These are phyloP conservation scores for Sugiyamaella xylanicola DNA, from an alignment of 1,139 yeast species.

Conservation along the genomic window DNA sequence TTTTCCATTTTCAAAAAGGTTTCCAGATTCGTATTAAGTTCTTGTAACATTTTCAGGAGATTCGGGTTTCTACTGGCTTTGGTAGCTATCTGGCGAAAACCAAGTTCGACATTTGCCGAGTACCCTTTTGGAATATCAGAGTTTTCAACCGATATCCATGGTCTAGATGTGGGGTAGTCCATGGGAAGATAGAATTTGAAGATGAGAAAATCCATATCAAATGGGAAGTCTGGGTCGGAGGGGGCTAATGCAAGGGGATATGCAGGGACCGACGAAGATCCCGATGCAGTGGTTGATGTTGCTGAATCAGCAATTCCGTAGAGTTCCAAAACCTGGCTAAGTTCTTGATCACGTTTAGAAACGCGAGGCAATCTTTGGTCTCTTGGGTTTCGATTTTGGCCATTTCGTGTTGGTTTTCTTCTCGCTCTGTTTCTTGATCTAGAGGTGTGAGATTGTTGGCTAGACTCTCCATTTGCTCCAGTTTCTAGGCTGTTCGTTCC, in stretches of 20 bases:
- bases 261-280: background rate
- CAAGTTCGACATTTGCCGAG: slow-evolving; percentile 65
- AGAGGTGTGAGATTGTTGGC: too few relatives aligned
- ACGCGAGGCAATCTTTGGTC: background rate
- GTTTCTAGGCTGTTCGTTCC: too few relatives aligned
- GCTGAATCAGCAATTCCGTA: slow-evolving; percentile 17
- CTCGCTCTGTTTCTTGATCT: too few relatives aligned
- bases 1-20: slow-evolving; percentile 59
- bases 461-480: too few relatives aligned
- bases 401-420: too few relatives aligned
- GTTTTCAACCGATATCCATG: slow-evolving; percentile 52
- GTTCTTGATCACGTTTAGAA: slow-evolving; percentile 15
- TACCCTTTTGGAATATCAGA: slow-evolving; percentile 73
- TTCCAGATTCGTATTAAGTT: slow-evolving; percentile 62
- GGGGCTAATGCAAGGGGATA: slow-evolving; percentile 43
- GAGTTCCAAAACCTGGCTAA: slow-evolving; percentile 11
- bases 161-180: slow-evolving; percentile 52
- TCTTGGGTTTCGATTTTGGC: background rate
- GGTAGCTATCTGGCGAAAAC: slow-evolving; percentile 56
- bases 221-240: slow-evolving; percentile 76
- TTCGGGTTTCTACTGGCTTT: slow-evolving; percentile 43
- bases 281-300: background rate
- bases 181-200: slow-evolving; percentile 58
- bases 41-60: slow-evolving; percentile 55
- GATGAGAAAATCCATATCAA: slow-evolving; percentile 55